phyloP scores from a whole-genome alignment of 2,329 filamentous ascomycete genomes.

The Colletotrichum sp. region DNA sequence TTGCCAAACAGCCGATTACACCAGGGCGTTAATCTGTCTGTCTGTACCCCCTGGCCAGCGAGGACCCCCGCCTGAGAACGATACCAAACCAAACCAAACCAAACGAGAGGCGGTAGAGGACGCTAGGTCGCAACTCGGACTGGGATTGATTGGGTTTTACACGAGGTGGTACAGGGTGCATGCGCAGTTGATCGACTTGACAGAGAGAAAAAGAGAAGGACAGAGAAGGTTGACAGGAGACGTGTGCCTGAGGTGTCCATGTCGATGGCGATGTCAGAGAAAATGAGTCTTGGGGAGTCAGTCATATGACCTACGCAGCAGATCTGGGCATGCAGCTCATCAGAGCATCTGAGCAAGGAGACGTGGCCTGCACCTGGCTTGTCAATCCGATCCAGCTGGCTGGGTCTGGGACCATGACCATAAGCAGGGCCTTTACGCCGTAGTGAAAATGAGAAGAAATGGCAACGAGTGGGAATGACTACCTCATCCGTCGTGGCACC shows the following conservation, averaged over 20 bases:
- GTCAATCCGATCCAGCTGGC: neutral
- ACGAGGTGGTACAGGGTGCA: neutral
- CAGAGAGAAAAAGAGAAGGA: neutral
- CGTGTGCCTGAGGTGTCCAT: neutral
- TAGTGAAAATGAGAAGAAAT: neutral
- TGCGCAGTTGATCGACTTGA: neutral
- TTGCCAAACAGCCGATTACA: slow-evolving; percentile 1
- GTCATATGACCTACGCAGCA: neutral
- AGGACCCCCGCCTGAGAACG: neutral
- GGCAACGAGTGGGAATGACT: neutral
- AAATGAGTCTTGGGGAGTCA: neutral
- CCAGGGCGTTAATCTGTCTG: neutral
- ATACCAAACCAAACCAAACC: neutral
- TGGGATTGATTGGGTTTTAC: slow-evolving; percentile 7
- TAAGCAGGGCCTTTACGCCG: neutral
- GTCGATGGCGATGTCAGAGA: neutral
- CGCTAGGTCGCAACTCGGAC: slow-evolving; percentile 5
- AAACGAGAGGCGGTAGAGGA: neutral
- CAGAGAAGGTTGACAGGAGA: neutral
- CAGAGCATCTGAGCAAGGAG: neutral
- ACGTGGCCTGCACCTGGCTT: neutral
- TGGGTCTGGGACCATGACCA: neutral
- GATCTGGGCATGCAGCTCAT: neutral
- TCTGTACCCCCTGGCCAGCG: neutral
- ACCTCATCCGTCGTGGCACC: neutral